Evolutionary conservation across 2,329 filamentous ascomycete genomes (phyloP), one percentile per base, ranked within the genome.

Genomic region (Conoideocrella luteorostrata): DNA sequence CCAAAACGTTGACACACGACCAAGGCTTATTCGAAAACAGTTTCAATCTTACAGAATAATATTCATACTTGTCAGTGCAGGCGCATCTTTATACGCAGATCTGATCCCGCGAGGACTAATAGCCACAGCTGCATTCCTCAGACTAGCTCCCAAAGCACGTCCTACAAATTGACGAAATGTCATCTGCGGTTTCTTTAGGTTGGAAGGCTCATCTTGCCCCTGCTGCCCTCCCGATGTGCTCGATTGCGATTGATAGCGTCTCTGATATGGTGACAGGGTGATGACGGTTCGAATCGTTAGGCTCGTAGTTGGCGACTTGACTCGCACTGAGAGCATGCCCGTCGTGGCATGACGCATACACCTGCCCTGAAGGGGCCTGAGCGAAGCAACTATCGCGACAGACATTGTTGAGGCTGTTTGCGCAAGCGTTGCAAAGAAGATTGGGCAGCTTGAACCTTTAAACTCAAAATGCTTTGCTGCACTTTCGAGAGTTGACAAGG

Each of bases 51-150:
- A 67, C 64, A 65, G 38, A 18, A 58, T 48, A 6, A 65, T 44
- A 20, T 54, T 58, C 33, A 63, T 47, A 24, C 53, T 52, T 5
- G 59, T 64, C 15, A 54, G 43, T 5, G 47, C 55, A 0, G 64
- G 64, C 5, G 55, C 56, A 28, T 65, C 60, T 30, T 53, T 58
- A 47, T 56, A 67, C 1, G 62, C 61, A 26, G 57, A 55, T 28
- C 55, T 58, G 15, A 67, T 59, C 13, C 62, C 62, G 28, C 56
- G 59, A 20, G 63, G 63, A 26, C 61, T 67, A 44, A 65, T 23
- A 3, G 62, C 57, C 18, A 60, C 53, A 5, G 49, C 52, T 11
- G 65, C 51, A 44, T 65, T 67, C 22, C 63, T 58, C 35, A 67
- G 47, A 26, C 60, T 59, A 33, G 55, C 60, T 11, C 54, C 57